Conservation (phyloP, 257 asterid species). For the Gynochthodes officinalis region DNA sequence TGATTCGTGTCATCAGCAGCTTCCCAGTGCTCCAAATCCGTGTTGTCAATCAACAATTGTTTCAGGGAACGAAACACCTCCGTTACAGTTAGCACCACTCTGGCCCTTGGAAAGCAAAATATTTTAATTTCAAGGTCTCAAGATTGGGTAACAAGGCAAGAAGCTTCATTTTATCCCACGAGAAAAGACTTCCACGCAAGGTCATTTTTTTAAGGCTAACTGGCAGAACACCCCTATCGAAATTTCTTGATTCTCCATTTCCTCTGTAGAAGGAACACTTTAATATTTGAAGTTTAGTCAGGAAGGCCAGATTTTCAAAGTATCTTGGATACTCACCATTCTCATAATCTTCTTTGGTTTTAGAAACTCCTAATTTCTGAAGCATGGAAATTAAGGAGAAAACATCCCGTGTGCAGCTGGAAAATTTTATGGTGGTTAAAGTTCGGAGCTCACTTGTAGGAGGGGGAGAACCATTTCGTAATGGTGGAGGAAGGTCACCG, state of each 20-base stretch:
- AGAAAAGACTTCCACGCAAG: too few relatives aligned
- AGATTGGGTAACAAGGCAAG: slow-evolving; percentile 9
- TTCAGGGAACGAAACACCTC: slow-evolving; percentile 6
- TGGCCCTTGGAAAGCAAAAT: slow-evolving; percentile 11
- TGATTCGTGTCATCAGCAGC: background rate
- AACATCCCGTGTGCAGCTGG: slow-evolving; percentile 21
- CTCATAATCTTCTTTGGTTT: slow-evolving; percentile 12
- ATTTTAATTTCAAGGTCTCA: slow-evolving; percentile 10
- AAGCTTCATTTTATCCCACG: slow-evolving; percentile 6
- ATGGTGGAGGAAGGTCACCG: background rate
- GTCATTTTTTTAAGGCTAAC: too few relatives aligned
- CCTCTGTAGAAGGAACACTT: slow-evolving; percentile 16
- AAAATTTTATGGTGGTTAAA: slow-evolving; percentile 21
- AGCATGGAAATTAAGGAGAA: slow-evolving; percentile 18
- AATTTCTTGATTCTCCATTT: too few relatives aligned
- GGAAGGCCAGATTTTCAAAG: background rate
- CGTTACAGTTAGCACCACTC: background rate
- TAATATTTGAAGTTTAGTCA: background rate
- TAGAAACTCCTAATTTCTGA: slow-evolving; percentile 31
- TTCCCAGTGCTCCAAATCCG: slow-evolving; percentile 8
- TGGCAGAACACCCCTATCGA: too few relatives aligned
- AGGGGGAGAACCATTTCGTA: background rate
- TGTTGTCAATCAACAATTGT: background rate
- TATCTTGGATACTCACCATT: background rate
- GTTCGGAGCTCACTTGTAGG: slow-evolving; percentile 15